Evolutionary conservation across 2,329 filamentous ascomycete genomes (phyloP), one percentile per base, ranked within the genome.

Genomic region (Rutstroemia sp.): DNA sequence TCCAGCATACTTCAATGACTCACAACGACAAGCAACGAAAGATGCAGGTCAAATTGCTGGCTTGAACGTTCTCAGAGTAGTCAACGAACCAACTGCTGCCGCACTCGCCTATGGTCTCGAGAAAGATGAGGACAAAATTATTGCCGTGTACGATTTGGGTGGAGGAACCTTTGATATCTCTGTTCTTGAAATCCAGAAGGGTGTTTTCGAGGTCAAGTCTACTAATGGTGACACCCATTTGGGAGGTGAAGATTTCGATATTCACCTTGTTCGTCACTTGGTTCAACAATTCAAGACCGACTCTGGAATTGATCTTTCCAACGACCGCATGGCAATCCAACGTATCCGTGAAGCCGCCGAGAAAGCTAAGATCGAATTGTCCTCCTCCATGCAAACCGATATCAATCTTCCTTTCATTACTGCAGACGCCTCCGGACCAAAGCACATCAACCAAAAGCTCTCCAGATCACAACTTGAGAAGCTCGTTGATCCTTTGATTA

Each of bases 151-250:
- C 80, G 92, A 97, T 87, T 83, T 97, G 69, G 92, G 92, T 78
- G 92, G 92, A 83, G 92, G 92, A 84, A 97, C 92, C 67, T 97
- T 97, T 77, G 92, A 97, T 90, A 95, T 97, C 76, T 96, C 92
- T 62, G 86, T 96, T 61, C 87, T 97, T 16, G 91, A 96, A 78
- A 96, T 97, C 71, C 91, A 96, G 78, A 91, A 91, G 75, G 92
- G 92, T 74, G 92, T 97, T 56, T 97, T 97, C 74, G 92, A 96
- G 80, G 92, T 97, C 75, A 96, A 96, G 84, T 95, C 92, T 17
- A 97, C 92, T 79, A 96, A 96, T 75, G 92, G 92, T 85, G 92
- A 97, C 74, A 97, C 92, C 64, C 92, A 97, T 76, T 84, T 97
- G 67, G 92, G 92, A 84, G 92, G 92, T 78, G 92, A 97, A 75